phyloP scores from a whole-genome alignment of 768 basidiomycete genomes.

The Leccinum imitatum region DNA sequence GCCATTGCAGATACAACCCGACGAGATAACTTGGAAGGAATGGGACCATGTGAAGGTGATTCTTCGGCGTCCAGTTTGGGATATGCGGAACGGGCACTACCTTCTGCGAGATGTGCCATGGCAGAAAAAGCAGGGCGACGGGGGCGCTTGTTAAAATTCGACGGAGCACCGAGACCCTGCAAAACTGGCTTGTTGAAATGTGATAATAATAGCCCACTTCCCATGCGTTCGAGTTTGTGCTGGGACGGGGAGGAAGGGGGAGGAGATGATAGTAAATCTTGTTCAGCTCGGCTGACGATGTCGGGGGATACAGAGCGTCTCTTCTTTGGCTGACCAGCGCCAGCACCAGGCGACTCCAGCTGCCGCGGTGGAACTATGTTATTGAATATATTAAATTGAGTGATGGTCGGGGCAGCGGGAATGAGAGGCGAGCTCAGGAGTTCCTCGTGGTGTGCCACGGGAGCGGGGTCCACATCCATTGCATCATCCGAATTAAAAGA shows the following conservation, averaged over 20 bases:
- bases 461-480: constrained; percentile 75
- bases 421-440: constrained; percentile 39
- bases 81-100: constrained; percentile 42
- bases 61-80: constrained; percentile 37
- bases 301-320: constrained; percentile 63
- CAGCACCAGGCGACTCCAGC: constrained; percentile 44
- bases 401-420: constrained; percentile 53
- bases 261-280: constrained; percentile 49
- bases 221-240: constrained; percentile 47
- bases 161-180: constrained; percentile 55
- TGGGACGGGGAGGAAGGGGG: constrained; percentile 47
- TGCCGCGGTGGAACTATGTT: constrained; percentile 50
- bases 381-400: constrained; percentile 63
- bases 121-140: constrained; percentile 71
- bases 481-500: constrained; percentile 57
- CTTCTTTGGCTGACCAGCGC: constrained; percentile 46
- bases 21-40: constrained; percentile 41
- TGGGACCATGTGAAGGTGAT: constrained; percentile 29
- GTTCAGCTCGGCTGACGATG: constrained; percentile 35
- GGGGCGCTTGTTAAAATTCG: constrained; percentile 54
- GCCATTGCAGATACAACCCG: constrained; percentile 78
- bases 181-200: constrained; percentile 50
- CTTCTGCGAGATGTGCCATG: constrained; percentile 49
- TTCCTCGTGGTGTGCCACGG: constrained; percentile 37
- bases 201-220: constrained; percentile 34